These are phyloP conservation scores for Pythium sukuiense DNA, from an alignment of 352 stramenopile species.

Conservation along the genomic window DNA sequence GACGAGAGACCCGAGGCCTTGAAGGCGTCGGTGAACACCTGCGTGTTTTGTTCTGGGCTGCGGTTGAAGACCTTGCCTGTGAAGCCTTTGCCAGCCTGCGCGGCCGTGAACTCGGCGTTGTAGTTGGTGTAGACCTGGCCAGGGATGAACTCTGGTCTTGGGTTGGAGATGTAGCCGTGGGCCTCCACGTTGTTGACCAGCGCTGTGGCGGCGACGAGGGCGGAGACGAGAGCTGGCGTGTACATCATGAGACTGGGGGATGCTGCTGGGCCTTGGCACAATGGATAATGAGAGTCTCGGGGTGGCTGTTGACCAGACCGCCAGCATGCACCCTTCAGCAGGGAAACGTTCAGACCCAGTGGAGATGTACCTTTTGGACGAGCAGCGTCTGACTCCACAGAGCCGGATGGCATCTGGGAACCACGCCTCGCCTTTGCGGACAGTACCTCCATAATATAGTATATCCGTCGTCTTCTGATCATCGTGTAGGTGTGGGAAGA, in stretches of 20 bases:
- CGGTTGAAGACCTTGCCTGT: constrained; percentile 31
- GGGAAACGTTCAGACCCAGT: background rate
- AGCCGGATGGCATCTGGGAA: background rate
- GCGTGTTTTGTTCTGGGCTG: constrained; percentile 24
- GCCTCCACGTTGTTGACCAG: constrained; percentile 7
- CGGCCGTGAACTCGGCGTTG: constrained; percentile 33
- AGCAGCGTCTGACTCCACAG: background rate
- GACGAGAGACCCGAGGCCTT: constrained; percentile 21
- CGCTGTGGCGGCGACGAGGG: background rate
- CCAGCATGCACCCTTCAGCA: background rate
- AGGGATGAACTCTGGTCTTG: constrained; percentile 26
- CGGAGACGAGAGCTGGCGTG: background rate
- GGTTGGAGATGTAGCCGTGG: constrained; percentile 34
- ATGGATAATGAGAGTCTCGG: background rate
- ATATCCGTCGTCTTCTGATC: too few species aligned
- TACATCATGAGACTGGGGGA: background rate
- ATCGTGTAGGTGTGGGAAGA: too few species aligned
- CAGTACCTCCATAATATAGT: background rate
- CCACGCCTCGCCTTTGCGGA: background rate
- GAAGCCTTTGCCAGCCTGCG: constrained; percentile 31
- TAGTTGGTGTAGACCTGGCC: constrained; percentile 29
- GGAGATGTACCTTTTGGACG: background rate
- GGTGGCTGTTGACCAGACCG: background rate
- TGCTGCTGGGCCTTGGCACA: background rate
- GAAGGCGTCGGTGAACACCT: constrained; percentile 30